phyloP scores from a whole-genome alignment of 106 monocot species.

The Vanilla planifolia region DNA sequence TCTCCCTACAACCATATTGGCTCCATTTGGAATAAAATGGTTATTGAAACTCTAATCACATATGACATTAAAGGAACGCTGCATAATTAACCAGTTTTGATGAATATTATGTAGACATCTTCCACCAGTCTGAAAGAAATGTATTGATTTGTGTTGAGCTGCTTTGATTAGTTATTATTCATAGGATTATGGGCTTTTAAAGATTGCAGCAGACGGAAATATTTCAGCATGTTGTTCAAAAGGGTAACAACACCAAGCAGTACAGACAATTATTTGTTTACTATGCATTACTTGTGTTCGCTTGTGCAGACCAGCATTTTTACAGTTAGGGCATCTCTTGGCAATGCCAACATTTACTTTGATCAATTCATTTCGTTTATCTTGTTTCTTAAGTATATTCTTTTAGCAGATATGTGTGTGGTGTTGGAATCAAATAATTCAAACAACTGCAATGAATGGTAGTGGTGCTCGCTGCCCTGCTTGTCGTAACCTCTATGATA shows the following conservation, averaged over 20 bases:
- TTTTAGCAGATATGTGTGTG: slow-evolving; percentile 46
- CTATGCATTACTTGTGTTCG: background rate
- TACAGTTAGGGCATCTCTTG: background rate
- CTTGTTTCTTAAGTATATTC: slow-evolving; percentile 4
- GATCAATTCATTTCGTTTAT: background rate
- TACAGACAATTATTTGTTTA: background rate
- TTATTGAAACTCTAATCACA: too few species aligned
- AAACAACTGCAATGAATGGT: slow-evolving; percentile 28
- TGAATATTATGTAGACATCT: too few species aligned
- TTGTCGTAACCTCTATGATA: slow-evolving; percentile 41
- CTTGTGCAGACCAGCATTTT: too few species aligned
- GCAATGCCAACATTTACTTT: background rate
- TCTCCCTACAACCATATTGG: too few species aligned
- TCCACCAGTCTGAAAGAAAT: too few species aligned
- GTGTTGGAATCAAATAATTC: slow-evolving; percentile 49
- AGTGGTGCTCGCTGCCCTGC: slow-evolving; percentile 33
- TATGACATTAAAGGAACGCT: too few species aligned
- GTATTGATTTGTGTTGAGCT: too few species aligned
- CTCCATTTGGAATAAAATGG: too few species aligned
- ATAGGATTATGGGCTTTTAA: too few species aligned
- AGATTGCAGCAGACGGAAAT: background rate
- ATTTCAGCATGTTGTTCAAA: background rate
- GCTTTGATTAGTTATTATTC: too few species aligned
- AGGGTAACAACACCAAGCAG: background rate
- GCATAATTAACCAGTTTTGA: too few species aligned